A percentile compares a stretch with the other conserved stretches of the same genome.
Conservation (phyloP, 2,329 filamentous ascomycete genomes). For the Xylariales sp. region DNA sequence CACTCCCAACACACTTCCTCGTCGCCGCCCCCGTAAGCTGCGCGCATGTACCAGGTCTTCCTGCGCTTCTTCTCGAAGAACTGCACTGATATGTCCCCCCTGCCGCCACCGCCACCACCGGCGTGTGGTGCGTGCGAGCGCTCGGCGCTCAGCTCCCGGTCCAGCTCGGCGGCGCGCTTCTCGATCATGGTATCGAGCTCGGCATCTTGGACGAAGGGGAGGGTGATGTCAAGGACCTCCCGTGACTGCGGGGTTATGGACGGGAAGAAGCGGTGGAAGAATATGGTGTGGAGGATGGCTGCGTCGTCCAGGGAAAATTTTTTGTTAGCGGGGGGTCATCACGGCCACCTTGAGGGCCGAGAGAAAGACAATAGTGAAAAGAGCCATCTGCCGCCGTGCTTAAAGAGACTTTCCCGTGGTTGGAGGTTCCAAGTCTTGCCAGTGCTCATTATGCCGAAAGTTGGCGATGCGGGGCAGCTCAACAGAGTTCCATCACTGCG, state of each 20-base stretch:
- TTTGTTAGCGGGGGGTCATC: too few species aligned
- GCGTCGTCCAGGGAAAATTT: slow-evolving; percentile 2
- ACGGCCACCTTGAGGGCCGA: too few species aligned
- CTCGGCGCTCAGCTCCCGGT: slow-evolving; percentile 69
- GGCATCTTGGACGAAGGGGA: slow-evolving; percentile 84
- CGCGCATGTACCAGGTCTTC: slow-evolving; percentile 71
- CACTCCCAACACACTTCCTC: slow-evolving; percentile 97
- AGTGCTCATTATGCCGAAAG: too few species aligned
- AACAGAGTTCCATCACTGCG: too few species aligned
- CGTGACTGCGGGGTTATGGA: slow-evolving; percentile 76
- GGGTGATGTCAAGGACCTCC: slow-evolving; percentile 84
- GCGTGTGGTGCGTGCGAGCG: slow-evolving; percentile 24
- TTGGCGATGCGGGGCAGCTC: too few species aligned
- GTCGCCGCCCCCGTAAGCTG: slow-evolving; percentile 49
- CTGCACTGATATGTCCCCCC: slow-evolving; percentile 75
- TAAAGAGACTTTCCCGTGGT: too few species aligned
- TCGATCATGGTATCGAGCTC: slow-evolving; percentile 94
- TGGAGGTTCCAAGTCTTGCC: too few species aligned
- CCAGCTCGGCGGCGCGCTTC: slow-evolving; percentile 73
- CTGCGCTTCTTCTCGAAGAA: slow-evolving; percentile 91
- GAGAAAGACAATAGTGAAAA: too few species aligned
- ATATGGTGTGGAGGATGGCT: slow-evolving; percentile 95
- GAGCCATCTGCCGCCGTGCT: too few species aligned
- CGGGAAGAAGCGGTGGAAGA: slow-evolving; percentile 97
- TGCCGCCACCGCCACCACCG: slow-evolving; percentile 4